These are phyloP conservation scores for Xerocomus potaroensis DNA, from an alignment of 768 basidiomycete genomes.

Conservation along the genomic window DNA sequence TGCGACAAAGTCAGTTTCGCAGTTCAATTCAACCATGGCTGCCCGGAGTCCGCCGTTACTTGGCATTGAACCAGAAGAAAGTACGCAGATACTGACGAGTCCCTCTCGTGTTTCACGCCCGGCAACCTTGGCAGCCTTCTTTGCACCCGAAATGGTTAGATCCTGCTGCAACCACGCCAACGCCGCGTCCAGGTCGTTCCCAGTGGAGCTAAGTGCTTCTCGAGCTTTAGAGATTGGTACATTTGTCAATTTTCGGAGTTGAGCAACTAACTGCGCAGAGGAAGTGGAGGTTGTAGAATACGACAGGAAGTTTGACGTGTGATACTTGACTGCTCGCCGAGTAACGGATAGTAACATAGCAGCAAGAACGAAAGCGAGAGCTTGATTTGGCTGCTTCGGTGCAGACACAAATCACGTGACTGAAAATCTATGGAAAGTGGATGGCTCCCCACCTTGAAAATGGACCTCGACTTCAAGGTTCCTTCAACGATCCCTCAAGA, in stretches of 20 bases:
- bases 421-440: background rate
- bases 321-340: slow-evolving; percentile 2
- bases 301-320: slow-evolving; percentile 4
- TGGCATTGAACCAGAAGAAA: slow-evolving; percentile 52
- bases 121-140: slow-evolving; percentile 80
- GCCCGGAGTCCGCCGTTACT: slow-evolving; percentile 57
- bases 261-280: slow-evolving; percentile 73
- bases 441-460: background rate
- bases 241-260: slow-evolving; percentile 75
- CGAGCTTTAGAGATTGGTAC: slow-evolving; percentile 86
- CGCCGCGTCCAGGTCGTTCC: slow-evolving; percentile 71
- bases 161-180: slow-evolving; percentile 80
- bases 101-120: slow-evolving; percentile 76
- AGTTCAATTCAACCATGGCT: slow-evolving; percentile 88
- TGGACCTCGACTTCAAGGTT: slow-evolving; percentile 47
- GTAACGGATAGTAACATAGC: slow-evolving; percentile 17
- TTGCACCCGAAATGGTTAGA: slow-evolving; percentile 61
- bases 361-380: background rate
- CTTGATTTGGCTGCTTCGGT: no score
- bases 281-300: slow-evolving; percentile 61
- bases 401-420: slow-evolving; percentile 25
- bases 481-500: slow-evolving; percentile 69
- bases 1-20: slow-evolving; percentile 96
- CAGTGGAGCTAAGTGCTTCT: slow-evolving; percentile 72
- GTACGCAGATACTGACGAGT: slow-evolving; percentile 68